These are phyloP conservation scores for Moniliella sp. DNA, from an alignment of 1,284 basidiomycete species.

Conservation along the genomic window DNA sequence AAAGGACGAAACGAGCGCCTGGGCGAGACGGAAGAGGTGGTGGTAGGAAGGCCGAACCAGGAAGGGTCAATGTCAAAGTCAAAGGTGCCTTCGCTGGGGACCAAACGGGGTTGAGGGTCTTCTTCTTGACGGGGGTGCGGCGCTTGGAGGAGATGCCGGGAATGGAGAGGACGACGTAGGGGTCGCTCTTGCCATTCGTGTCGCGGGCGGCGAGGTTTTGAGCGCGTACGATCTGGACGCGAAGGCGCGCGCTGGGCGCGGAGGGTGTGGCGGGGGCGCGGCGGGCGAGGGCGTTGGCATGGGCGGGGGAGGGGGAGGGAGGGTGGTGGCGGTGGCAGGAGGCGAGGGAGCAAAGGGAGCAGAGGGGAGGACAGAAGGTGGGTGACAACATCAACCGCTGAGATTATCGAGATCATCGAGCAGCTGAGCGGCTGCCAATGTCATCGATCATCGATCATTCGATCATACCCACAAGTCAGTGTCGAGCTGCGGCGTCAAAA, in stretches of 20 bases:
- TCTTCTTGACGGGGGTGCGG: constrained; percentile 59
- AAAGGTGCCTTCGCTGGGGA: constrained; percentile 21
- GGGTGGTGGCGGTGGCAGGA: no score
- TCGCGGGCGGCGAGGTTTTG: constrained; percentile 38
- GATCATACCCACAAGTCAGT: no score
- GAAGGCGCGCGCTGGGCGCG: constrained; percentile 13
- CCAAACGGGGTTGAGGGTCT: constrained; percentile 55
- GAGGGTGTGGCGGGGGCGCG: no score
- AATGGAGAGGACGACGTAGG: constrained; percentile 26
- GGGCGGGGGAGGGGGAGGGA: no score
- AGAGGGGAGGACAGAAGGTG: no score
- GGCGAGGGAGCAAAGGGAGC: no score
- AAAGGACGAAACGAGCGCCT: not conserved
- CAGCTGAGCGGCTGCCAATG: no score
- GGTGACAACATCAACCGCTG: no score
- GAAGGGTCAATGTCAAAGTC: constrained; percentile 13
- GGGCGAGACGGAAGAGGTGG: not conserved
- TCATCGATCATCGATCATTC: no score
- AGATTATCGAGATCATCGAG: no score
- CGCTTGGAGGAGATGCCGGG: constrained; percentile 38
- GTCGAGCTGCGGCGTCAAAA: no score
- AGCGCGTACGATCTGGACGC: constrained; percentile 34
- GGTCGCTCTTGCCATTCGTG: constrained; percentile 35
- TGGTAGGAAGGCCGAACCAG: constrained; percentile 8
- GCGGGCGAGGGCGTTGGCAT: no score